phyloP scores from a whole-genome alignment of 2,329 filamentous ascomycete species.

The Thyridium curvatum region DNA sequence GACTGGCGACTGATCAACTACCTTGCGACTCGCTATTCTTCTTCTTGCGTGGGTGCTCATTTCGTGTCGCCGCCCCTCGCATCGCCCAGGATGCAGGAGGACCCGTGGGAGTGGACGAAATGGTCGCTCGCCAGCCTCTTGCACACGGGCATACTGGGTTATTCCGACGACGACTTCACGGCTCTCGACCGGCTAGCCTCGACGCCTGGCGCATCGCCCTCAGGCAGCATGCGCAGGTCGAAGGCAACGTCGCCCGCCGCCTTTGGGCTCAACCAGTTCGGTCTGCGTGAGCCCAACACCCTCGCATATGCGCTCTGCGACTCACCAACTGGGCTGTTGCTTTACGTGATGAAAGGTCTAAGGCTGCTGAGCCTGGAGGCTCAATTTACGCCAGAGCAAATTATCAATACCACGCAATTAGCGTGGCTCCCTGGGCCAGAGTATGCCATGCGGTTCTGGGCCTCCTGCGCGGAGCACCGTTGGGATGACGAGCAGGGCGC shows the following conservation, averaged over 20 bases:
- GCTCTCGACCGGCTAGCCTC: slow-evolving; percentile 24
- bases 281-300: slow-evolving; percentile 42
- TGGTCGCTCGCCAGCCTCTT: slow-evolving; percentile 48
- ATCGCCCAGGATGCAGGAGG: slow-evolving; percentile 36
- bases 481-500: slow-evolving; percentile 17
- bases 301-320: slow-evolving; percentile 56
- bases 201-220: slow-evolving; percentile 4
- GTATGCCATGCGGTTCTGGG: slow-evolving; percentile 50
- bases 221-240: background rate
- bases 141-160: slow-evolving; percentile 46
- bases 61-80: slow-evolving; percentile 51
- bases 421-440: slow-evolving; percentile 64
- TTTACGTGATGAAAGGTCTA: slow-evolving; percentile 44
- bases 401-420: slow-evolving; percentile 55
- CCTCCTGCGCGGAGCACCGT: slow-evolving; percentile 32
- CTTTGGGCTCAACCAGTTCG: slow-evolving; percentile 21
- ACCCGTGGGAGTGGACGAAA: slow-evolving; percentile 44
- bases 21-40: slow-evolving; percentile 39
- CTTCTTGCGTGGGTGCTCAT: slow-evolving; percentile 53
- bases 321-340: slow-evolving; percentile 52
- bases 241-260: slow-evolving; percentile 7
- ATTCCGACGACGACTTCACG: slow-evolving; percentile 43
- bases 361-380: slow-evolving; percentile 31
- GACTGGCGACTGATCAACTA: slow-evolving; percentile 43
- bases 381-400: slow-evolving; percentile 41